These are phyloP conservation scores for Wickerhamomyces canadensis DNA, from an alignment of 805 yeast genomes.

Conservation along the genomic window DNA sequence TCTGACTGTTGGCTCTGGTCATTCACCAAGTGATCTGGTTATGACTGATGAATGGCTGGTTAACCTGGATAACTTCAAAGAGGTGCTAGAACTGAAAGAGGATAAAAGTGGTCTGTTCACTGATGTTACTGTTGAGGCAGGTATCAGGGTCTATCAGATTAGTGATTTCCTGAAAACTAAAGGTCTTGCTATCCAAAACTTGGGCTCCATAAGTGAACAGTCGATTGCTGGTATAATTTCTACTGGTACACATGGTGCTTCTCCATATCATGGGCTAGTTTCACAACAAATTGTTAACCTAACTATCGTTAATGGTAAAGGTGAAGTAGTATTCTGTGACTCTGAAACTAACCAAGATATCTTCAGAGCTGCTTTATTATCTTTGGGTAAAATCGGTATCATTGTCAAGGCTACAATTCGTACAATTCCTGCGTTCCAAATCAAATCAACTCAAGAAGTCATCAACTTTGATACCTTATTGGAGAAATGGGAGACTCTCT, in stretches of 20 bases:
- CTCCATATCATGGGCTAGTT: constrained; percentile 87
- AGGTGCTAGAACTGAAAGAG: constrained; percentile 43
- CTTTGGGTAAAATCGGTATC: constrained; percentile 89
- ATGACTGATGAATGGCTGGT: constrained; percentile 86
- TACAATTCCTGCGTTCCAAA: constrained; percentile 76
- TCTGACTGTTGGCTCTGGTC: constrained; percentile 88
- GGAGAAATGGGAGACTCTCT: constrained; percentile 66
- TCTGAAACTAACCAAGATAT: constrained; percentile 57
- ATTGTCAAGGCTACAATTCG: constrained; percentile 82
- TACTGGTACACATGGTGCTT: constrained; percentile 96
- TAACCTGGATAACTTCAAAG: constrained; percentile 70
- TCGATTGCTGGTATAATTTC: constrained; percentile 93
- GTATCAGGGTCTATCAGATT: constrained; percentile 70
- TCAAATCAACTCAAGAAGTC: constrained; percentile 77
- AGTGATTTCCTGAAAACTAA: constrained; percentile 57
- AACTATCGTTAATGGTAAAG: constrained; percentile 69
- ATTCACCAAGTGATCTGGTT: constrained; percentile 89
- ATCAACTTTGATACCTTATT: constrained; percentile 71
- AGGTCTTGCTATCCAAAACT: constrained; percentile 78
- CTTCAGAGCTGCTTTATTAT: constrained; percentile 77
- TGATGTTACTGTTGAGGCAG: constrained; percentile 94
- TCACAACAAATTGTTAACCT: constrained; percentile 82
- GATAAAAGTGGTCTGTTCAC: constrained; percentile 61
- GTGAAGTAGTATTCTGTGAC: constrained; percentile 50
- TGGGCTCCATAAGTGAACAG: constrained; percentile 93